Conservation (phyloP, 352 stramenopile genomes). For the Stephanocyclus meneghinianus region DNA sequence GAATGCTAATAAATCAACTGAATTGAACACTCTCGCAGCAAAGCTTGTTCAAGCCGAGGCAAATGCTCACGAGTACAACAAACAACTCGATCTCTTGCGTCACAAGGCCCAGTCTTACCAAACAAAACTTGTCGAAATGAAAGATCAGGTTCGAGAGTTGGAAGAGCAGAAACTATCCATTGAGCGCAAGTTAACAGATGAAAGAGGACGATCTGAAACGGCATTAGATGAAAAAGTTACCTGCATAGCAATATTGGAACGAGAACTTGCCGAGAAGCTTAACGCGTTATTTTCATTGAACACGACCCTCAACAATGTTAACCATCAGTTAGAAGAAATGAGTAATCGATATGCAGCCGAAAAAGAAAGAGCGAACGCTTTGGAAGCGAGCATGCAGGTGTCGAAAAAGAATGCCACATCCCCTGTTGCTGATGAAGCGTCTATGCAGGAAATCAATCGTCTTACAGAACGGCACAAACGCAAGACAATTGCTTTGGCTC, state of each 20-base stretch:
- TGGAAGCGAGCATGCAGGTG: conserved; percentile 28
- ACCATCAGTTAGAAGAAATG: conserved; percentile 26
- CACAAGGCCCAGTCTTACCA: conserved; percentile 21
- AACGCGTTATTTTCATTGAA: conserved; percentile 27
- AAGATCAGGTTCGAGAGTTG: conserved; percentile 25
- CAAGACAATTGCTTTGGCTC: conserved; percentile 37
- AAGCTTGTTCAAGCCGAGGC: conserved; percentile 19
- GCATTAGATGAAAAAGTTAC: conserved; percentile 37
- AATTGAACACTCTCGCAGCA: conserved; percentile 16
- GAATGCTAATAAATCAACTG: conserved; percentile 22
- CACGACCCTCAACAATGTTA: conserved; percentile 1
- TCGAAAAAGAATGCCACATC: conserved; percentile 16
- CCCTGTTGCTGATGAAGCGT: neutral
- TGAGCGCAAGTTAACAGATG: neutral
- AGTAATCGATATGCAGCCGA: conserved; percentile 32
- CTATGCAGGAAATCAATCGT: conserved; percentile 23
- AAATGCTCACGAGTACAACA: conserved; percentile 28
- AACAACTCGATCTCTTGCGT: conserved; percentile 12
- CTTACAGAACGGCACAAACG: conserved; percentile 21
- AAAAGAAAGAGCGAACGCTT: conserved; percentile 24
- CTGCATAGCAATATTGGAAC: conserved; percentile 34
- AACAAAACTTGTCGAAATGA: conserved; percentile 27
- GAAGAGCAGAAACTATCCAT: conserved; percentile 23
- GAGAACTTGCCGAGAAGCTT: conserved; percentile 33
- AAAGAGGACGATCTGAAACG: conserved; percentile 13